Base-by-base conservation (phyloP, 2,329 filamentous ascomycete genomes). In the Verticillium zaregamsianum region DNA sequence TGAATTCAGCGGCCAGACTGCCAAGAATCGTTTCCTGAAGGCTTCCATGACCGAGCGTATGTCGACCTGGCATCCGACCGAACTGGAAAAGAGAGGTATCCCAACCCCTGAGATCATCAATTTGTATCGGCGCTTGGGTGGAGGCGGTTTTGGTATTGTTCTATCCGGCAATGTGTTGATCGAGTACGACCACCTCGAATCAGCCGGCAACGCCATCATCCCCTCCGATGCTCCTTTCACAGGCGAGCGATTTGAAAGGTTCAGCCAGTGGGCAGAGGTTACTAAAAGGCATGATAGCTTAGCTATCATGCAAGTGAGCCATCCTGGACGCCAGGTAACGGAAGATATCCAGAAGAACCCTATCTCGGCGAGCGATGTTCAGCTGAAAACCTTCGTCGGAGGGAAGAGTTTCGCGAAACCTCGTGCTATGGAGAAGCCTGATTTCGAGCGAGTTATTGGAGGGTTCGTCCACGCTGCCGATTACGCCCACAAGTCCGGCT, bases 21-120 rank as follows among this genome's bases (percentile, higher is more conserved):
- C 86, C 2, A 81, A 80, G 55, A 90, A 90, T 70, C 79, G 86
- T 17, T 87, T 90, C 68, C 71, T 90, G 65, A 90, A 90, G 72
- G 86, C 78, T 5, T 83, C 88, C 52, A 90, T 90, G 87, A 84
- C 84, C 2, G 88, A 91, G 70, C 77, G 82, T 14, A 75, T 90
- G 17, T 84, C 86, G 0, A 85, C 82, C 2, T 90, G 86, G 85
- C 79, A 84, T 62, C 76, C 82, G 5, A 78, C 79, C 25, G 77
- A 83, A 61, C 66, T 82, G 14, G 72, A 80, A 31, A 77, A 77
- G 2, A 80, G 87, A 57, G 78, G 77, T 0, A 67, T 80, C n/a
- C 77, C 77, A 1, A 73, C 73, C 2, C 65, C 71, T 40, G 72
- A 77, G 55, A 67, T 75, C 23, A 68, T 85, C 67, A 83, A 86